These are phyloP conservation scores for Phytophthora hybrid DNA, from an alignment of 352 stramenopile genomes.

Conservation along the genomic window DNA sequence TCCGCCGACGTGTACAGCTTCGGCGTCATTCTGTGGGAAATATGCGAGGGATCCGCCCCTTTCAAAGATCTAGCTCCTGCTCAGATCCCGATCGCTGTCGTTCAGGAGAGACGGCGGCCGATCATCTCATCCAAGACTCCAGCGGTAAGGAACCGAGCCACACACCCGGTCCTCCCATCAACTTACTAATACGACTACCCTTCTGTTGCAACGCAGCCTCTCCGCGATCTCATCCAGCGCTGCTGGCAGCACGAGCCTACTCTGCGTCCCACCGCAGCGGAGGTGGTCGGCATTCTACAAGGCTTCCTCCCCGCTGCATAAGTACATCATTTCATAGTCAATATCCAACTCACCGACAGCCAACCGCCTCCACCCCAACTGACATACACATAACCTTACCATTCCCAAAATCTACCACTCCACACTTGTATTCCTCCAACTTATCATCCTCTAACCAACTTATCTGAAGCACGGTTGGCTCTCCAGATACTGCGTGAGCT, in stretches of 20 bases:
- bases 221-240: conserved; percentile 64
- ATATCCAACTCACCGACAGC: background rate
- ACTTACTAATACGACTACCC: background rate
- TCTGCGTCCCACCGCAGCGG: conserved; percentile 52
- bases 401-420: conserved; percentile 1
- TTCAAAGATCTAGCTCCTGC: conserved; percentile 66
- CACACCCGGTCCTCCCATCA: background rate
- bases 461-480: conserved; percentile 75
- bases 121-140: conserved; percentile 69
- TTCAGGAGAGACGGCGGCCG: conserved; percentile 70
- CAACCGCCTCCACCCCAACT: background rate
- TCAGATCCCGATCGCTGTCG: conserved; percentile 70
- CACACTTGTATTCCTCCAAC: conserved; percentile 15
- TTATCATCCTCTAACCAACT: conserved; percentile 14
- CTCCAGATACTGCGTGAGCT: conserved; percentile 83
- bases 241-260: conserved; percentile 77
- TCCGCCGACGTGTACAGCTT: conserved; percentile 86
- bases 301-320: conserved; percentile 52
- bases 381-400: background rate
- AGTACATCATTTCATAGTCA: background rate
- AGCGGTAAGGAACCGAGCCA: conserved; percentile 36
- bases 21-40: conserved; percentile 84
- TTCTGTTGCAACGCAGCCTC: conserved; percentile 43
- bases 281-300: conserved; percentile 53
- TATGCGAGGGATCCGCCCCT: conserved; percentile 68